Evolutionary conservation across 345 rosid genomes (phyloP), one percentile per base, ranked within the genome.

Genomic region (Firmiana major): DNA sequence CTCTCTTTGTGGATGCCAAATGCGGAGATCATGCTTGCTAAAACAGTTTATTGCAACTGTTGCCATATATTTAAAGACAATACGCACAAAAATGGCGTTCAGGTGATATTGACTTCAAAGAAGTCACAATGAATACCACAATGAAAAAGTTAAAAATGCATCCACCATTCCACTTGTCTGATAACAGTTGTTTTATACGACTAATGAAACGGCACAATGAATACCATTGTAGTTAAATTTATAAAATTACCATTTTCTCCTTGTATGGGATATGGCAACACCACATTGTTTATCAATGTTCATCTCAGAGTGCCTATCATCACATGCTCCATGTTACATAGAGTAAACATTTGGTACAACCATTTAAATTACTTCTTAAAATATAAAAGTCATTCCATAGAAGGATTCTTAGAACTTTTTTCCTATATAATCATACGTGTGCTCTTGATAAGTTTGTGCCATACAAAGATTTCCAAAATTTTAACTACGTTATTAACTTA

Each of bases 101-200:
- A 45, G 15, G 55, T 45, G 74, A 71, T 51, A 51, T n/a, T 51
- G 60, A 34, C 60, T 71, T 71, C 59, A 49, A 71, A 28, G 43
- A 48, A n/a, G n/a, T n/a, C n/a, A n/a, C n/a, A n/a, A n/a, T n/a
- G n/a, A n/a, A n/a, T n/a, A n/a, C n/a, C n/a, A n/a, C n/a, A n/a
- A n/a, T n/a, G n/a, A n/a, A 31, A 70, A 26, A 46, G 45, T 21
- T 57, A 57, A 0, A 57, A 57, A 57, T 57, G 62, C 63, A 58
- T 24, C 63, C 6, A 58, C 28, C 26, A 57, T 21, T 57, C 28
- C 60, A 57, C 28, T 7, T 57, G 4, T 21, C 34, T 10, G 16
- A 9, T 51, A 31, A 13, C 26, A 71, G n/a, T 28, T 51, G 12
- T 28, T 51, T 51, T 69, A 48, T 70, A 48, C 9, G 3, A 49